Base-by-base conservation (phyloP, 306 rosid species). In the Castanea crenata region DNA sequence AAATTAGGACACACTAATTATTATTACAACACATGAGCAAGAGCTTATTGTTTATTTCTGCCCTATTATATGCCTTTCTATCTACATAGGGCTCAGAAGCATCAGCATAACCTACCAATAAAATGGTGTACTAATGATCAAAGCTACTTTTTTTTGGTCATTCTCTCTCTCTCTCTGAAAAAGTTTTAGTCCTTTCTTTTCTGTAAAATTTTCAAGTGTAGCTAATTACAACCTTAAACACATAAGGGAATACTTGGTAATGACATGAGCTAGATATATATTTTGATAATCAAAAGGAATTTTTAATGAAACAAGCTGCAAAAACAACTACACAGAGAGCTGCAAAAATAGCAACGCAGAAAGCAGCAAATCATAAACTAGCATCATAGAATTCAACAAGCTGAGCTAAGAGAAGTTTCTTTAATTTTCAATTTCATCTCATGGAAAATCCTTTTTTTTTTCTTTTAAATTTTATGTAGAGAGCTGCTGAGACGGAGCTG, bases 401-500 rank as follows among this genome's bases (percentile, higher is more conserved):
- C 46, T 41, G 46, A 41, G 46, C 12, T 52, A 59, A 34, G 14
- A 18, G 71, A 63, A 27, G 12, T 29, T 15, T 61, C 3, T 61
- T 63, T 29, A 27, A 19, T 64, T 69, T 71, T 52, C 54, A 65
- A 80, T 74, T 72, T 78, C 64, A 78, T 86, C 74, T 86, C 32
- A 80, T 65, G 27, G 54, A 55, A 72, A 63, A 10, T 75, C 18
- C 27, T 74, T 72, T 51, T 58, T 79, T 63, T 83, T 54, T 84
- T 59, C 84, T 54, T 84, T 58, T 79, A 71, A 58, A 82, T 54
- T 84, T 59, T 80, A 71, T 83, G 81, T 65, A 95, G 98, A 93
- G 91, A 87, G 99, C 99, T 55, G 90, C 99, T 29, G 99, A 95
- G 84, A 86, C 96, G 23, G 98, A 95, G 86, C 78, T 92, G 44